Base-by-base conservation (phyloP, 192 early-diverging fungal species). In the Coemansia sp. region DNA sequence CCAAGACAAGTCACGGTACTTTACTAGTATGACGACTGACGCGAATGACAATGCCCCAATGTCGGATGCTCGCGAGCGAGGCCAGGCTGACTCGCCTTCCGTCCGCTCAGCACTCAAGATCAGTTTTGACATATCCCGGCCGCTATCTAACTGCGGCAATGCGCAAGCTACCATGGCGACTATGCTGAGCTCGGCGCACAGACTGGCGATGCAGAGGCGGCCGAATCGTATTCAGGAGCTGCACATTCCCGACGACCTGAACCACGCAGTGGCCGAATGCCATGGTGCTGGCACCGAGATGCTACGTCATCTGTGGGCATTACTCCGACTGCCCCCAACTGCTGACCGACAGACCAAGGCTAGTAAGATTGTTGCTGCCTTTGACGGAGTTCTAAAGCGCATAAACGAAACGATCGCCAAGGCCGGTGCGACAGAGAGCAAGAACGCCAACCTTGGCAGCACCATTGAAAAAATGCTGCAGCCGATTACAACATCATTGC, bases 1-100 rank as follows among this genome's bases (percentile, higher is more conserved):
- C 64, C 85, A 89, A 46, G 93, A 96, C 79, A 85, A 87, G 36
- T 68, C 86, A 36, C 80, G 89, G 15, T 95, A 95, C 65, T 93
- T 95, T 78, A 89, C 92, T 58, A 93, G 88, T 73, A 90, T 77
- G 58, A 46, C 64, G 7, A 70, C 90, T 50, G 84, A 77, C 4
- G 50, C 39, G 3, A 27, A 55, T 12, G 38, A 44, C 27, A 44
- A 27, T 12, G n/a, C 7, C 10, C 40, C n/a, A 7, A 13, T 20
- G 5, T 15, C 38, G 0, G 67, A 70, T 15, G 15, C 44, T 1
- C 58, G 58, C 5, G 34, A 52, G 13, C 8, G 18, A 16, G 52
- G 34, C 1, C 62, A 33, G 9, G 60, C 40, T 15, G 62, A 71
- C 43, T 31, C 62, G 2, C 43, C 62, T 0, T 53, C 68, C 27